phyloP scores from a whole-genome alignment of 1,139 yeast genomes.

The Suhomyces atakaporum region DNA sequence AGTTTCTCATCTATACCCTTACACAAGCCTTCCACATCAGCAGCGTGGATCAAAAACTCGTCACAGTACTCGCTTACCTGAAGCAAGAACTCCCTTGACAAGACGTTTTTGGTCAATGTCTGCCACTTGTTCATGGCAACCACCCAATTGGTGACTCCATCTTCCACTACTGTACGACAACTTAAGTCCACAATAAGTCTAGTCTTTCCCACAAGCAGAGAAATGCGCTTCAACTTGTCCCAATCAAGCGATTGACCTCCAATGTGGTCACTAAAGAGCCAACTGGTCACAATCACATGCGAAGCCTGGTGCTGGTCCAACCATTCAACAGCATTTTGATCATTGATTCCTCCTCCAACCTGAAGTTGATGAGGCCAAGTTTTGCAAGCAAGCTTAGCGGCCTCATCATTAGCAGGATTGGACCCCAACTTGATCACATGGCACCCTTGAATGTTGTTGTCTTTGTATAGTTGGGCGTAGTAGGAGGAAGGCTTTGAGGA shows the following conservation, averaged over 20 bases:
- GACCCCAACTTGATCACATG: constrained; percentile 93
- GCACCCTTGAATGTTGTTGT: constrained; percentile 64
- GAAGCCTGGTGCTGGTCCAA: constrained; percentile 61
- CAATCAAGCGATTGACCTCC: constrained; percentile 52
- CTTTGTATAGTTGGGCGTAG: constrained; percentile 71
- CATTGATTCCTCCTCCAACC: constrained; percentile 90
- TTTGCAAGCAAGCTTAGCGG: constrained; percentile 72
- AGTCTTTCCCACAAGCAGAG: constrained; percentile 58
- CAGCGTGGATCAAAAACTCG: constrained; percentile 93
- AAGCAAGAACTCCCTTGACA: constrained; percentile 55
- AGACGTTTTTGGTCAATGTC: constrained; percentile 67
- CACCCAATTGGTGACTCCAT: constrained; percentile 57
- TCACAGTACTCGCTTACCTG: constrained; percentile 65
- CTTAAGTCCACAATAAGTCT: constrained; percentile 87
- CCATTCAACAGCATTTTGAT: constrained; percentile 76
- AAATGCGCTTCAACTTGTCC: constrained; percentile 52
- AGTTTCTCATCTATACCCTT: constrained; percentile 83
- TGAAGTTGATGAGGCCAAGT: constrained; percentile 79
- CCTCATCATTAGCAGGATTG: constrained; percentile 70
- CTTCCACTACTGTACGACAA: constrained; percentile 56
- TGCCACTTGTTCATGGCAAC: constrained; percentile 99
- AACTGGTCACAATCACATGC: constrained; percentile 90
- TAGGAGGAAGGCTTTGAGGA: constrained; percentile 73
- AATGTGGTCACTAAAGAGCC: constrained; percentile 63
- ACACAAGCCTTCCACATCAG: constrained; percentile 96